phyloP scores from a whole-genome alignment of 495 filamentous ascomycete species.

The Paragyromitra xinjiangensis region DNA sequence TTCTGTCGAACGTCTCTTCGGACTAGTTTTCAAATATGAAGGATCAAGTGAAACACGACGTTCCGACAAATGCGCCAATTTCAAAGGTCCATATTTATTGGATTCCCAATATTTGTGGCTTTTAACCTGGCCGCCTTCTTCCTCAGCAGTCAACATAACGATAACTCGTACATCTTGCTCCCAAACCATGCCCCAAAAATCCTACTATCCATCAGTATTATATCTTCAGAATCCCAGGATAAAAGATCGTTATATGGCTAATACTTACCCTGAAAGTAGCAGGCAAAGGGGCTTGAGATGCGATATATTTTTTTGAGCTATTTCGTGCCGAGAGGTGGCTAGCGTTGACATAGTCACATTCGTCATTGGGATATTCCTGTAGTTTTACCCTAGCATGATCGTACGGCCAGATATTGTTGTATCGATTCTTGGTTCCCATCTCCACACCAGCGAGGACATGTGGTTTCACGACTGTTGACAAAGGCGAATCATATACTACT shows the following conservation, averaged over 20 bases:
- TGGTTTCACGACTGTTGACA: conserved; percentile 51
- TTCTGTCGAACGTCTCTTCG: conserved; percentile 61
- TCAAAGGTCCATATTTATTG: conserved; percentile 81
- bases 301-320: conserved; percentile 91
- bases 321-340: conserved; percentile 80
- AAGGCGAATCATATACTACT: conserved; percentile 54
- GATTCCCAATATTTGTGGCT: conserved; percentile 91
- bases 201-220: conserved; percentile 68
- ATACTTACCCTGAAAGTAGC: conserved; percentile 85
- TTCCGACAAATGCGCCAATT: conserved; percentile 79
- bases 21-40: conserved; percentile 56
- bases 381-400: conserved; percentile 90
- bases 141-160: conserved; percentile 95
- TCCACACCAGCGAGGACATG: conserved; percentile 83
- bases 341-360: conserved; percentile 95
- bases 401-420: conserved; percentile 97
- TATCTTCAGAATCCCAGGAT: neutral
- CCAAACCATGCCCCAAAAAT: conserved; percentile 98
- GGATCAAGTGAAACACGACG: conserved; percentile 78
- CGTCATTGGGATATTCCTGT: conserved; percentile 71
- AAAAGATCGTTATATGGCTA: neutral
- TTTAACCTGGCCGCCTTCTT: conserved; percentile 92
- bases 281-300: conserved; percentile 91
- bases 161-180: conserved; percentile 93
- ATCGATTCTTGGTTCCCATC: conserved; percentile 92